These are phyloP conservation scores for Naganishia liquefaciens DNA, from an alignment of 1,284 basidiomycete species.

Conservation along the genomic window DNA sequence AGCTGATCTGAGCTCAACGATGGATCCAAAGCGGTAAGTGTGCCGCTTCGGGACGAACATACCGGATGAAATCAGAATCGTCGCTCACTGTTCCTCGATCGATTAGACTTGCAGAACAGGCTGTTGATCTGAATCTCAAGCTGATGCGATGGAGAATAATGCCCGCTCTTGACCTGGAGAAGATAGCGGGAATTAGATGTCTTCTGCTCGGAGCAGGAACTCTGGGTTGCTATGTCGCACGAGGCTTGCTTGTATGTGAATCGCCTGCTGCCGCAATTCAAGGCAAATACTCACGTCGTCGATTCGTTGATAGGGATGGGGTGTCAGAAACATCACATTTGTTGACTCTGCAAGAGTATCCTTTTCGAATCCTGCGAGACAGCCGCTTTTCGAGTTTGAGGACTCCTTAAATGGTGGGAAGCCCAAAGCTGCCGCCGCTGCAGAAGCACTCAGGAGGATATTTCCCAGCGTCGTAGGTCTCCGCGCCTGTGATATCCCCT, in stretches of 20 bases:
- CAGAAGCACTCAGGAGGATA: constrained; percentile 79
- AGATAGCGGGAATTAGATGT: constrained; percentile 75
- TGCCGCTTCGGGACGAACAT: neutral
- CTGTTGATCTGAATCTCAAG: constrained; percentile 94
- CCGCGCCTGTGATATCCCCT: neutral
- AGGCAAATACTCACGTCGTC: neutral
- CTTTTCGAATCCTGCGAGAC: constrained; percentile 94
- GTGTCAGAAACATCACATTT: constrained; percentile 87
- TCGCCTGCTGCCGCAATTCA: neutral
- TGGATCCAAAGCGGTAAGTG: constrained; percentile 74
- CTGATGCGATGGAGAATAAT: constrained; percentile 98
- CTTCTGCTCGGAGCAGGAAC: constrained; percentile 92
- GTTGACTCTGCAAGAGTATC: constrained; percentile 88
- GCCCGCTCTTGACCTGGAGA: constrained; percentile 83
- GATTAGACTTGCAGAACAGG: constrained; percentile 87
- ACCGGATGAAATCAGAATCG: neutral
- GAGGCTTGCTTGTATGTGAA: constrained; percentile 74
- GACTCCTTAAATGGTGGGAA: constrained; percentile 93
- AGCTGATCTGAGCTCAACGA: constrained; percentile 90
- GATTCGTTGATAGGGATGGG: constrained; percentile 72
- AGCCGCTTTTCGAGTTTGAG: constrained; percentile 91
- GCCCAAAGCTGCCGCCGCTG: constrained; percentile 89
- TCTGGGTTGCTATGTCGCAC: constrained; percentile 91
- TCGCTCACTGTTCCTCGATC: neutral
- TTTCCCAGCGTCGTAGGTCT: constrained; percentile 80